Conservation (phyloP, 306 rosid genomes). For the Lupinus albus region DNA sequence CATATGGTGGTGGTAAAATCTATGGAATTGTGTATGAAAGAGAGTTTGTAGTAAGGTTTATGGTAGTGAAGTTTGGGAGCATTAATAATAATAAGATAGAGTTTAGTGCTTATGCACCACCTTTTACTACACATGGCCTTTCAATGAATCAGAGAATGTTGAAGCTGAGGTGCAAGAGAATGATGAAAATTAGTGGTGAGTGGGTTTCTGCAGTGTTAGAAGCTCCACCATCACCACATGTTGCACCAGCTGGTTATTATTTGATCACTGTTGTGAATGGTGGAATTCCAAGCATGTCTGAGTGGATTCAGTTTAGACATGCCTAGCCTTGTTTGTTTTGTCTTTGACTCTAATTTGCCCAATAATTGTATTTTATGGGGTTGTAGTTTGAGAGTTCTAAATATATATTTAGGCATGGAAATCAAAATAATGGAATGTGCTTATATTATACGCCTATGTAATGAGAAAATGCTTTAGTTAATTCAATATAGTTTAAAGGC, state of each 20-base stretch:
- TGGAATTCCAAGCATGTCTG: constrained; percentile 70
- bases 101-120: constrained; percentile 67
- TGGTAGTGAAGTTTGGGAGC: constrained; percentile 38
- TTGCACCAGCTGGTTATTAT: constrained; percentile 76
- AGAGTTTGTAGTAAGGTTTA: constrained; percentile 58
- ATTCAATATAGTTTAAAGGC: too few species aligned
- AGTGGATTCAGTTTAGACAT: constrained; percentile 63
- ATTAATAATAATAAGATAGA: constrained; percentile 32
- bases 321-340: neutral
- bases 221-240: constrained; percentile 65
- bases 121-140: constrained; percentile 72
- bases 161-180: constrained; percentile 54
- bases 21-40: constrained; percentile 50
- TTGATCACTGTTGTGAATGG: constrained; percentile 65
- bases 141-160: constrained; percentile 81
- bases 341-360: neutral
- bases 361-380: too few species aligned
- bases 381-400: neutral
- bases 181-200: constrained; percentile 32
- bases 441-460: too few species aligned
- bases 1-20: neutral
- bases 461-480: too few species aligned
- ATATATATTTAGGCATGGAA: neutral
- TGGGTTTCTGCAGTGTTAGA: constrained; percentile 56
- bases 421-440: neutral